Percentiles rank a stretch among this genome's conserved stretches.
phyloP scores from a whole-genome alignment of 129 eudicot genomes.

The Deinandra increscens region DNA sequence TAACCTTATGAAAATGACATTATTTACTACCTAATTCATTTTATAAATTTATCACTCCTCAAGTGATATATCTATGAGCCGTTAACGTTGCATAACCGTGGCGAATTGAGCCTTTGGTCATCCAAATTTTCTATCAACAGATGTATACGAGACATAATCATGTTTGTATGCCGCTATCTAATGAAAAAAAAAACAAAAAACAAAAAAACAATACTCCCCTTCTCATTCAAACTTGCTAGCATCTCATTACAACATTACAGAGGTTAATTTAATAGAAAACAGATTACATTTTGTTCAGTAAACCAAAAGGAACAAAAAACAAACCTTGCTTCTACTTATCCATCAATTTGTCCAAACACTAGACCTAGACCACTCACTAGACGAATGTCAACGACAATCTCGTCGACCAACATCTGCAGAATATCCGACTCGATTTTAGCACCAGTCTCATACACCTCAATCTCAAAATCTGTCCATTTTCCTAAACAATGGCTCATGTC shows the following conservation, averaged over 20 bases:
- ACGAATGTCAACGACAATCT: conserved; percentile 65
- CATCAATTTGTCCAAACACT: conserved; percentile 31
- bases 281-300: neutral
- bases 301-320: conserved; percentile 19
- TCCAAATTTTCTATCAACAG: no score
- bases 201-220: neutral
- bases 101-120: no score
- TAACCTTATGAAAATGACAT: no score
- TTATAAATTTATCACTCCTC: no score
- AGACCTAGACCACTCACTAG: no score
- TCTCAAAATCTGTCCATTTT: conserved; percentile 68
- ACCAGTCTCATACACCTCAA: conserved; percentile 54
- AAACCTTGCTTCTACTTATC: conserved; percentile 17
- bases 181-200: neutral
- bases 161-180: no score
- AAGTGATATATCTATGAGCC: no score
- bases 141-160: no score
- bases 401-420: conserved; percentile 57
- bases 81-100: no score
- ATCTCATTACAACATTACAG: conserved; percentile 17
- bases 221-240: conserved; percentile 15
- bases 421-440: conserved; percentile 44
- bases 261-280: neutral
- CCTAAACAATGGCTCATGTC: conserved; percentile 67
- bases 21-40: no score